phyloP scores from a whole-genome alignment of 176 grass and related monocot species.

The Triticum urartu region DNA sequence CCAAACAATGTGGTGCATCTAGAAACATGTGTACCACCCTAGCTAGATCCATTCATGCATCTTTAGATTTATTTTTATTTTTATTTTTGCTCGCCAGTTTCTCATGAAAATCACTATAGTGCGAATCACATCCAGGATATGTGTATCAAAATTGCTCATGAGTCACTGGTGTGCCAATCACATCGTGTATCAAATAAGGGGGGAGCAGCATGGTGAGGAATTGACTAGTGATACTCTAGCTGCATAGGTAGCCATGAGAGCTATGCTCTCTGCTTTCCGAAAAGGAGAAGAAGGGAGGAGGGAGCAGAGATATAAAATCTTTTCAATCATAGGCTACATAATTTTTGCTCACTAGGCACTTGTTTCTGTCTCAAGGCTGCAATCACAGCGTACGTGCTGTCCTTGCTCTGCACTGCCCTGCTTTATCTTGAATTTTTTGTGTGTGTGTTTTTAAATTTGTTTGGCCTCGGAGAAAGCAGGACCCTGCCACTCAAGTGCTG shows the following conservation, averaged over 20 bases:
- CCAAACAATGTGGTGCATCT: slow-evolving; percentile 14
- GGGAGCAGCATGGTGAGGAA: slow-evolving; percentile 50
- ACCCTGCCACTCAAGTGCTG: slow-evolving; percentile 39
- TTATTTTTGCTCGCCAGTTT: not conserved
- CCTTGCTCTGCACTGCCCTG: slow-evolving; percentile 20
- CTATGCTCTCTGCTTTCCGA: slow-evolving; percentile 36
- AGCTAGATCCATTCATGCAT: not conserved
- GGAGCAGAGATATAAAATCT: slow-evolving; percentile 29
- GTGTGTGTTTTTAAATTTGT: slow-evolving; percentile 24
- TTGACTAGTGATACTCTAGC: slow-evolving; percentile 49
- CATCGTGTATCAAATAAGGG: slow-evolving; percentile 33
- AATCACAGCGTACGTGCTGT: slow-evolving; percentile 23
- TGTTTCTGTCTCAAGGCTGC: slow-evolving; percentile 50
- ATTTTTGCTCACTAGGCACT: slow-evolving; percentile 48
- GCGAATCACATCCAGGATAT: slow-evolving; percentile 27
- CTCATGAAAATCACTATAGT: not conserved
- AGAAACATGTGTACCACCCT: not conserved
- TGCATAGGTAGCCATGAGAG: slow-evolving; percentile 59
- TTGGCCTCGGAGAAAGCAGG: slow-evolving; percentile 44
- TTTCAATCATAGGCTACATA: slow-evolving; percentile 45
- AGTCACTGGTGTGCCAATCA: slow-evolving; percentile 26
- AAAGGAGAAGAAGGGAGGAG: slow-evolving; percentile 31
- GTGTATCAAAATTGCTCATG: slow-evolving; percentile 19
- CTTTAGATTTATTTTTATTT: not conserved
- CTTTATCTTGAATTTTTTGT: slow-evolving; percentile 42